Conservation (phyloP, 2,329 filamentous ascomycete species). For the Fusarium buharicum region DNA sequence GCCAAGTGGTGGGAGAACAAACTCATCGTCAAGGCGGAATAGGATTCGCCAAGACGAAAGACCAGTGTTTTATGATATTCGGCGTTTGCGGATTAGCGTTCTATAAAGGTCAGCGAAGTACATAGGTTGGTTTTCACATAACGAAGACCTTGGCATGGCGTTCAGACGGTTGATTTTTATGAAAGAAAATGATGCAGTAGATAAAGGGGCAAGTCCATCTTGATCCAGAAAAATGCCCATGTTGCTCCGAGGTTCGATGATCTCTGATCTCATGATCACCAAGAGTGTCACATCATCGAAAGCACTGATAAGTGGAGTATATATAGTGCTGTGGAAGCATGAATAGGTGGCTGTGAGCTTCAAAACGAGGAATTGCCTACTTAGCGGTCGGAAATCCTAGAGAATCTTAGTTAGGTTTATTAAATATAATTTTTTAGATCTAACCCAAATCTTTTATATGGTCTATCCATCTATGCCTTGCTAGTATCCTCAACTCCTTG, state of each 20-base stretch:
- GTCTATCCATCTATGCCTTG: not conserved
- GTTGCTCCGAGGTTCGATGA: conserved; percentile 2
- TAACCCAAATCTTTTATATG: not conserved
- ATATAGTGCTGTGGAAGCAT: not conserved
- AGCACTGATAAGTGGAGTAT: conserved; percentile 5
- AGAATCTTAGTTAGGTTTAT: not conserved
- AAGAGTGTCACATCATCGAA: conserved; percentile 3
- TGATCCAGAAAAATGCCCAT: conserved; percentile 2
- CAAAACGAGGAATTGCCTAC: not conserved
- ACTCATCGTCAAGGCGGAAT: conserved; percentile 50
- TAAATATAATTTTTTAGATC: conserved; percentile 6
- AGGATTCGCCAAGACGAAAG: conserved; percentile 9
- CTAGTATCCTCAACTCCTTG: conserved; percentile 1
- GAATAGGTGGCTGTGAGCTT: not conserved
- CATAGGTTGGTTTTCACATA: conserved; percentile 2
- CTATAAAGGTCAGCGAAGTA: conserved; percentile 5
- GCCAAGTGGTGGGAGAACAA: conserved; percentile 65
- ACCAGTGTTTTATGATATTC: conserved; percentile 12
- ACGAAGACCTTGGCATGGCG: conserved; percentile 17
- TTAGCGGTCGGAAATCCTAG: not conserved
- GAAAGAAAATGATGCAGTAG: conserved; percentile 4
- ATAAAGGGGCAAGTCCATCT: not conserved
- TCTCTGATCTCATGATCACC: not conserved
- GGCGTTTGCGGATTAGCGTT: conserved; percentile 15
- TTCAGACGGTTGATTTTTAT: conserved; percentile 32